Conservation (phyloP, 1,284 basidiomycete species). For the Puccinia triticina region DNA sequence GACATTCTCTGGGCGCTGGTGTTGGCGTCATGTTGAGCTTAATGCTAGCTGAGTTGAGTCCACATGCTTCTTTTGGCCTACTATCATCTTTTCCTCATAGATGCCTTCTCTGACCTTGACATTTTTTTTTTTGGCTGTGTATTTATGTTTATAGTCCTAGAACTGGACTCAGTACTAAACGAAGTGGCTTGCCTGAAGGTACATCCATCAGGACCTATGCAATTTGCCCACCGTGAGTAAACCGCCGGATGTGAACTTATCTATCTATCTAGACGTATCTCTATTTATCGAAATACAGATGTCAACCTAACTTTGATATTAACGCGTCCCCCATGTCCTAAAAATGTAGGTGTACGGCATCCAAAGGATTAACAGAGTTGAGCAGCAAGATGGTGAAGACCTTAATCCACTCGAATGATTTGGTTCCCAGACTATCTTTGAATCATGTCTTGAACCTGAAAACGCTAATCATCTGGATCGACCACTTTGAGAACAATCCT, state of each 20-base stretch:
- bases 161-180: constrained; percentile 11
- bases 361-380: constrained; percentile 13
- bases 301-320: constrained; percentile 65
- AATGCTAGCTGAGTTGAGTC: constrained; percentile 79
- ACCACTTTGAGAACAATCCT: constrained; percentile 9
- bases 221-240: constrained; percentile 39
- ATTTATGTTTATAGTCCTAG: constrained; percentile 24
- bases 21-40: constrained; percentile 76
- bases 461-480: constrained; percentile 34
- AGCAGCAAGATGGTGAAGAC: constrained; percentile 65
- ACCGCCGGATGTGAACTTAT: constrained; percentile 45
- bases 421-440: constrained; percentile 75
- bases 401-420: constrained; percentile 78
- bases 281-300: constrained; percentile 67
- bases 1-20: constrained; percentile 85
- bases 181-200: constrained; percentile 31
- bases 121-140: not conserved
- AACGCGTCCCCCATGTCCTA: no score
- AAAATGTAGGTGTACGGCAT: constrained; percentile 17
- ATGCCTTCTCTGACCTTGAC: not conserved
- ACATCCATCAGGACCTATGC: constrained; percentile 31
- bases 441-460: constrained; percentile 67
- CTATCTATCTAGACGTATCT: constrained; percentile 64
- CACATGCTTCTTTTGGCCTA: not conserved
- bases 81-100: not conserved